phyloP scores from a whole-genome alignment of 352 stramenopile genomes.

The Globisporangium paddicum region DNA sequence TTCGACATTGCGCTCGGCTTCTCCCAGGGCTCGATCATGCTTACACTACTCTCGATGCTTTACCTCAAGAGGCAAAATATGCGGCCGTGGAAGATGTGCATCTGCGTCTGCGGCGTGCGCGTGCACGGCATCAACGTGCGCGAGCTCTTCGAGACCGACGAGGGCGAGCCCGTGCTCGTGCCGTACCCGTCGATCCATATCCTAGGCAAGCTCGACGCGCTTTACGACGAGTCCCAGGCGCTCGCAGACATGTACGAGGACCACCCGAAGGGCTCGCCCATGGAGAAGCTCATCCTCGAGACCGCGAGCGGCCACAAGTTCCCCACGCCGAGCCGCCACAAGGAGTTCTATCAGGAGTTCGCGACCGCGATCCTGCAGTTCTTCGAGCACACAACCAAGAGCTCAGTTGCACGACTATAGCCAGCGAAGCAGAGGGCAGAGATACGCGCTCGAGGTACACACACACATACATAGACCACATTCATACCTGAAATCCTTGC shows the following conservation, averaged over 20 bases:
- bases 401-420: slow-evolving; percentile 24
- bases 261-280: slow-evolving; percentile 24
- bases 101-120: slow-evolving; percentile 39
- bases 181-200: slow-evolving; percentile 49
- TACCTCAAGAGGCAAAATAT: slow-evolving; percentile 24
- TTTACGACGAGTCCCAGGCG: slow-evolving; percentile 37
- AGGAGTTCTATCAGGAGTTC: slow-evolving; percentile 36
- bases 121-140: slow-evolving; percentile 30
- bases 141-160: slow-evolving; percentile 27
- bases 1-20: slow-evolving; percentile 55
- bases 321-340: slow-evolving; percentile 43
- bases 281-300: slow-evolving; percentile 32
- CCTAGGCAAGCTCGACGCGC: slow-evolving; percentile 36
- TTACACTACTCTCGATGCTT: slow-evolving; percentile 34
- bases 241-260: slow-evolving; percentile 41
- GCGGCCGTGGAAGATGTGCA: slow-evolving; percentile 33
- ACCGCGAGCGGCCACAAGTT: slow-evolving; percentile 63
- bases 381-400: slow-evolving; percentile 31
- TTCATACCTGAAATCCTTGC: neutral
- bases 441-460: neutral
- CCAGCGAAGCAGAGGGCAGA: neutral
- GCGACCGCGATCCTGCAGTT: slow-evolving; percentile 39
- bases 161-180: slow-evolving; percentile 15
- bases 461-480: neutral
- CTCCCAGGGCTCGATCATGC: slow-evolving; percentile 47